Evolutionary conservation across 345 rosid species (phyloP).

Genomic region (Conringia planisiliqua): DNA sequence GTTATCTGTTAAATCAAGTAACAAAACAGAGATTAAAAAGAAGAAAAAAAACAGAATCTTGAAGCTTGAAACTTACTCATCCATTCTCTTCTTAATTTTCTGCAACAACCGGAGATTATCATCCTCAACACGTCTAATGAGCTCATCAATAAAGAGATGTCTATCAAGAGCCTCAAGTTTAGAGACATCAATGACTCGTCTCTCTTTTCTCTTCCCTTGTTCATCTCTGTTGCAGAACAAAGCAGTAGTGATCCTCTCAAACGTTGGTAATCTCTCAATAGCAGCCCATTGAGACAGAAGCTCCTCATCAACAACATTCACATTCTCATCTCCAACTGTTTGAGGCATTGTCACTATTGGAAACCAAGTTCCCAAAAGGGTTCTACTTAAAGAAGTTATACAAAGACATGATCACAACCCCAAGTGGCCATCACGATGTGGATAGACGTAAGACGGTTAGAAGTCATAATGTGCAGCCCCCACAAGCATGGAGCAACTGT

Average conservation of each 20-base stretch:
- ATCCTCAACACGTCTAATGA: slow-evolving; percentile 44
- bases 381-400: not conserved
- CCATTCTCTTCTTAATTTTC: slow-evolving; percentile 39
- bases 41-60: not conserved
- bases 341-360: not conserved
- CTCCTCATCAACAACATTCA: slow-evolving; percentile 23
- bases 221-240: slow-evolving; percentile 29
- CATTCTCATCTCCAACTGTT: not conserved
- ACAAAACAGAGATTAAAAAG: not conserved
- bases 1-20: not conserved
- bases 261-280: slow-evolving; percentile 49
- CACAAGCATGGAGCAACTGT: too few species aligned
- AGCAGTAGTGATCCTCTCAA: slow-evolving; percentile 40
- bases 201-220: slow-evolving; percentile 24
- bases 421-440: too few species aligned
- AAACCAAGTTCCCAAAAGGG: not conserved
- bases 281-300: slow-evolving; percentile 42
- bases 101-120: slow-evolving; percentile 46
- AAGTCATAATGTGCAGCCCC: too few species aligned
- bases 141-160: slow-evolving; percentile 45
- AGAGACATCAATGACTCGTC: slow-evolving; percentile 39
- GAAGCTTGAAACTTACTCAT: slow-evolving; percentile 38
- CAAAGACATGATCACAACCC: too few species aligned
- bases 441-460: too few species aligned
- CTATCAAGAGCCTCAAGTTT: slow-evolving; percentile 41